A percentile compares a stretch with the other conserved stretches of the same genome.
phyloP scores from a whole-genome alignment of 2,329 filamentous ascomycete species.

The Endoconidiophora laricicola region DNA sequence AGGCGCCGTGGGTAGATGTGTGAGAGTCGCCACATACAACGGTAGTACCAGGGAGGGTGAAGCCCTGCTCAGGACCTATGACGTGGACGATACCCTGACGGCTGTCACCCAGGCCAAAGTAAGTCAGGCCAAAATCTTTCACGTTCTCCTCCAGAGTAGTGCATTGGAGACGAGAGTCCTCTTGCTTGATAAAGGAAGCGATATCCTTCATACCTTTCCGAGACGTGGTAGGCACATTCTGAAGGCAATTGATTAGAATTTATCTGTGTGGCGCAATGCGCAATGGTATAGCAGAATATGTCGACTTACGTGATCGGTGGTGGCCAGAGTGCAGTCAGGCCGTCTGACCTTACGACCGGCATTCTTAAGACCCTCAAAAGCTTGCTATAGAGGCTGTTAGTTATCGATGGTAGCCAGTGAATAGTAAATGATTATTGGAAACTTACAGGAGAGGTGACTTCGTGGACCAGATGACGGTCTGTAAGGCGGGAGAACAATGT shows the following conservation, averaged over 20 bases:
- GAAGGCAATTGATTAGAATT: conserved; percentile 15
- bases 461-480: conserved; percentile 93
- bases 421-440: not conserved
- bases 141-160: conserved; percentile 95
- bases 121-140: conserved; percentile 88
- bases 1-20: conserved; percentile 94
- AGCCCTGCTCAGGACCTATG: conserved; percentile 95
- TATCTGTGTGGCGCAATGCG: conserved; percentile 3
- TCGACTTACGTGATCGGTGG: conserved; percentile 75
- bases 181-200: conserved; percentile 83
- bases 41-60: conserved; percentile 91
- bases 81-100: conserved; percentile 97
- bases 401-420: not conserved
- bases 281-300: not conserved
- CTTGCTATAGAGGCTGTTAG: conserved; percentile 49
- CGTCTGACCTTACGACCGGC: conserved; percentile 74
- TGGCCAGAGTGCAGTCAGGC: conserved; percentile 91
- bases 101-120: conserved; percentile 92
- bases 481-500: not conserved
- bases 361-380: conserved; percentile 88
- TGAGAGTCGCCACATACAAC: conserved; percentile 97
- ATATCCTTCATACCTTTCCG: conserved; percentile 90
- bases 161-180: conserved; percentile 85
- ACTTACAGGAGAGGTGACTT: conserved; percentile 87
- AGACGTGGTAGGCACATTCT: conserved; percentile 88